These are phyloP conservation scores for Piromyces sp. DNA, from an alignment of 192 early-diverging fungal species.

Conservation along the genomic window DNA sequence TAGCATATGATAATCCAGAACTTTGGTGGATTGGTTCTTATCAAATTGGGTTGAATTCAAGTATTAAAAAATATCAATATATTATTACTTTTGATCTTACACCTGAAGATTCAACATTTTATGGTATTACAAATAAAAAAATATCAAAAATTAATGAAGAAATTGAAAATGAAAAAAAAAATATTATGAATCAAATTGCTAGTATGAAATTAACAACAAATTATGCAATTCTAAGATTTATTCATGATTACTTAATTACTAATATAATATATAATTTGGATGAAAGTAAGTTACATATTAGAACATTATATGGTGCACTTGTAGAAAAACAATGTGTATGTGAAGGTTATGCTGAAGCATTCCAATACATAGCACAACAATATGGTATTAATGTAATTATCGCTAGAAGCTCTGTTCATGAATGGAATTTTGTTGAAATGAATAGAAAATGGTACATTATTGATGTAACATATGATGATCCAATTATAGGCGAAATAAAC, in stretches of 20 bases:
- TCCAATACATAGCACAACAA: background rate
- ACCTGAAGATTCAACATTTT: background rate
- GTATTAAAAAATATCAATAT: background rate
- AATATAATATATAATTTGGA: background rate
- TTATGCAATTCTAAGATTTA: background rate
- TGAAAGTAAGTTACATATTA: background rate
- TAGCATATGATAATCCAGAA: background rate
- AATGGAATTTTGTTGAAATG: background rate
- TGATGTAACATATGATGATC: background rate
- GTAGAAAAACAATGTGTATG: background rate
- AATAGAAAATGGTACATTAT: background rate
- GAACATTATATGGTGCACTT: background rate
- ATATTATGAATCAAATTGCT: background rate
- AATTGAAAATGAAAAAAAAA: background rate
- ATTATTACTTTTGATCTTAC: background rate
- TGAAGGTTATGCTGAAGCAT: background rate
- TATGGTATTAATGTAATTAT: background rate
- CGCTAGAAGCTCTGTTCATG: background rate
- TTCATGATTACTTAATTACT: background rate
- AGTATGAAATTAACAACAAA: background rate
- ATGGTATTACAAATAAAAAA: background rate
- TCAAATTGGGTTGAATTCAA: background rate
- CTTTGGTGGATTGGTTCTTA: background rate
- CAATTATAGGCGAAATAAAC: background rate
- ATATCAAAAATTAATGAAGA: background rate